A percentile compares a stretch with the other conserved stretches of the same genome.
phyloP scores from a whole-genome alignment of 306 rosid species.

The Prunus fruticosa region DNA sequence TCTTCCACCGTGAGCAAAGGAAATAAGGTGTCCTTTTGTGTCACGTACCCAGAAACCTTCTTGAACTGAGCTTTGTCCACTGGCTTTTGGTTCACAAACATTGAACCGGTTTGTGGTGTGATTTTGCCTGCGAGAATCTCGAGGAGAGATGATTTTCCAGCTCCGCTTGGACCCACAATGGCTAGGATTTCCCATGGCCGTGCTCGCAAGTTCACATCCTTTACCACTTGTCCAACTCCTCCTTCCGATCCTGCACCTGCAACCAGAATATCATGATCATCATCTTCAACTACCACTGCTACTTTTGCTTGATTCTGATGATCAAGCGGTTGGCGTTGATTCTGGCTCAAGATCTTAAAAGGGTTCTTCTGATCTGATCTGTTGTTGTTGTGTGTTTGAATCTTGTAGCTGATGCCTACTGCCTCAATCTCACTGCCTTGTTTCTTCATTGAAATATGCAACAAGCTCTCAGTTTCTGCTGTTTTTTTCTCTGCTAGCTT shows the following conservation, averaged over 20 bases:
- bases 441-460: slow-evolving; percentile 47
- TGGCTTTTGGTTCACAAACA: slow-evolving; percentile 60
- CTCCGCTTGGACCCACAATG: slow-evolving; percentile 94
- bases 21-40: slow-evolving; percentile 75
- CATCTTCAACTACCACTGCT: slow-evolving; percentile 23
- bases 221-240: slow-evolving; percentile 55
- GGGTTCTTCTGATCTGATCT: neutral
- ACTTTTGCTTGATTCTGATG: slow-evolving; percentile 29
- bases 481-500: neutral
- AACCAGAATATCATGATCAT: too few species aligned
- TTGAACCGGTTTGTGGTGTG: slow-evolving; percentile 54
- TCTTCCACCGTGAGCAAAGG: slow-evolving; percentile 88
- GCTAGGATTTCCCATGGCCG: slow-evolving; percentile 83
- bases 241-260: neutral
- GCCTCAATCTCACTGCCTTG: slow-evolving; percentile 87
- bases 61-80: slow-evolving; percentile 57
- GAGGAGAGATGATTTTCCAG: slow-evolving; percentile 86
- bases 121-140: slow-evolving; percentile 81
- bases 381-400: slow-evolving; percentile 33
- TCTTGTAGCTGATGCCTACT: slow-evolving; percentile 62
- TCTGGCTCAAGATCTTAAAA: neutral
- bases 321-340: slow-evolving; percentile 21
- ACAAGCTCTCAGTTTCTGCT: slow-evolving; percentile 19
- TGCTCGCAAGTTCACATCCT: slow-evolving; percentile 57
- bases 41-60: slow-evolving; percentile 83